These are phyloP conservation scores for Phytophthora idaei DNA, from an alignment of 352 stramenopile species.

Conservation along the genomic window DNA sequence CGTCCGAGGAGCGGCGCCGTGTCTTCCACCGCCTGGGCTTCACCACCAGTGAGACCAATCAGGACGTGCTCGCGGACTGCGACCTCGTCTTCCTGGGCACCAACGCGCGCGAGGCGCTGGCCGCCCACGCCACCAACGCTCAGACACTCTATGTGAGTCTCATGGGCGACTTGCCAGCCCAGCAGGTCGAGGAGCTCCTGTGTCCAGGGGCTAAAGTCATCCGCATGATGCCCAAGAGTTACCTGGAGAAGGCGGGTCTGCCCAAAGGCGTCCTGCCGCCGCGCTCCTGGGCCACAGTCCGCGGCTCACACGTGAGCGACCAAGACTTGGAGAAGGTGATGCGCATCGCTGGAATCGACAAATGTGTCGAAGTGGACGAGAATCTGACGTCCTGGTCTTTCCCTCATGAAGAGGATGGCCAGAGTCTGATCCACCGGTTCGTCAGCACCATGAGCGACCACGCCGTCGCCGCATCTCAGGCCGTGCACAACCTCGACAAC, in stretches of 20 bases:
- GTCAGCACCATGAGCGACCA: constrained; percentile 45
- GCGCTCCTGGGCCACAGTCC: constrained; percentile 57
- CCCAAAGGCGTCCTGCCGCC: constrained; percentile 56
- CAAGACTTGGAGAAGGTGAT: constrained; percentile 67
- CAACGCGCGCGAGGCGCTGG: constrained; percentile 53
- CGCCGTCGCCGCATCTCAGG: constrained; percentile 21
- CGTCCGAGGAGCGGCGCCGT: constrained; percentile 55
- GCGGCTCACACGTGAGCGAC: constrained; percentile 55
- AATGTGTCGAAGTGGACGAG: constrained; percentile 51
- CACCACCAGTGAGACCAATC: constrained; percentile 61
- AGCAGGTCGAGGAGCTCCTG: constrained; percentile 61
- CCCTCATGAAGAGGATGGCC: constrained; percentile 12
- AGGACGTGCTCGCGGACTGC: constrained; percentile 67
- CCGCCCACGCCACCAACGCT: constrained; percentile 27
- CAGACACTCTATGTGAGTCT: constrained; percentile 76
- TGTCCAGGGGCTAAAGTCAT: constrained; percentile 73
- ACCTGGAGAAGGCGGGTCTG: constrained; percentile 60
- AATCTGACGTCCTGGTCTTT: constrained; percentile 37
- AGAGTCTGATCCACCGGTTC: constrained; percentile 42
- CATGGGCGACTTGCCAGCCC: constrained; percentile 64
- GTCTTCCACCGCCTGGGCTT: constrained; percentile 71
- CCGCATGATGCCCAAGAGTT: constrained; percentile 72
- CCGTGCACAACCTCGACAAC: constrained; percentile 14
- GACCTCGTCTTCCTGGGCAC: constrained; percentile 77
- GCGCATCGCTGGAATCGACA: constrained; percentile 58